Evolutionary conservation across 2,329 filamentous ascomycete species (phyloP), one percentile per base, ranked within the genome.

Genomic region (Trichoderma breve): DNA sequence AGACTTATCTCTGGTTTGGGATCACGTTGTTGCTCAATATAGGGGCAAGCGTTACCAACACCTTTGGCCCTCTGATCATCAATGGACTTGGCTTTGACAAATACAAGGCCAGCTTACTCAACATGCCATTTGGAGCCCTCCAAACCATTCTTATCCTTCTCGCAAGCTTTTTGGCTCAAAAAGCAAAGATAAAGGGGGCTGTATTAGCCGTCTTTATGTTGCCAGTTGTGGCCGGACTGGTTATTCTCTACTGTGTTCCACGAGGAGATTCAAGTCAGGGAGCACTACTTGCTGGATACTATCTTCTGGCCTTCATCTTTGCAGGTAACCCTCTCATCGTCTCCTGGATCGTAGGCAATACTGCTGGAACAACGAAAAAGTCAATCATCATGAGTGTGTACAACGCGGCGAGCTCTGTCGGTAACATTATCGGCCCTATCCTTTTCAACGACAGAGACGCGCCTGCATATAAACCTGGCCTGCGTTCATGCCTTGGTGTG

Each of bases 291-390:
- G 86, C 83, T 0, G 89, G 86, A 0, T 92, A 92, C 78, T 92
- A 92, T 75, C 82, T 92, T 2, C 84, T 92, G 0, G 87, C 89
- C 0, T 92, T 92, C 78, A 81, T 92, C 9, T 92, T 89, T 73
- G 89, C 89, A 1, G 88, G 86, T 1, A 91, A 91, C 75, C 90
- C 90, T 0, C 82, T 93, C 11, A 87, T 91, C 30, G 87, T 92
- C 0, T 86, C 88, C 0, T 93, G 91, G 91, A 89, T 92, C 71
- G 85, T 92, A 6, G 89, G 87, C 8, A 93, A 93, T 78, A 92
- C 89, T 0, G 91, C 85, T 0, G 91, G 91, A 7, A 88, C 86
- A 18, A 92, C 90, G 3, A 92, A 93, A 80, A 91, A 90, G 76
- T 89, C 89, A 0, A 84, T 88, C 63, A 85, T 89, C 51, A 89